These are phyloP conservation scores for Prototheca wickerhamii DNA, from an alignment of 163 green algal species.

Conservation along the genomic window DNA sequence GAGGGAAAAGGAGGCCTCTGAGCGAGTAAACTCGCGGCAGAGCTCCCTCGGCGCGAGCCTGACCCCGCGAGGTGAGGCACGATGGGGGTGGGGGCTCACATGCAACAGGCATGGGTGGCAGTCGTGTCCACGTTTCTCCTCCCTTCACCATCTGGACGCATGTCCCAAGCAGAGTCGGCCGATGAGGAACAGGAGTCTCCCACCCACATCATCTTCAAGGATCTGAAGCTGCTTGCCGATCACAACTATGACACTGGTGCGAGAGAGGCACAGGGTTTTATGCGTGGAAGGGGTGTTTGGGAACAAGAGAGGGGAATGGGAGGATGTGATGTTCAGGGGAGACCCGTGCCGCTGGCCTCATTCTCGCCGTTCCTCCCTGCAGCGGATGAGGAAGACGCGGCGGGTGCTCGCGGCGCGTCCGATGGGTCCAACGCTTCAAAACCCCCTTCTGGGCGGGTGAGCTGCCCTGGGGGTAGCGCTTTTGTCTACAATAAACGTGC, in stretches of 20 bases:
- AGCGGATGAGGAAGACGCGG: slow-evolving; percentile 7
- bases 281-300: not conserved
- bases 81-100: too few relatives aligned
- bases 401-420: not conserved
- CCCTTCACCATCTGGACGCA: not conserved
- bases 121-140: too few relatives aligned
- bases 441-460: too few relatives aligned
- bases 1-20: not conserved
- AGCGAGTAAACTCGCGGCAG: not conserved
- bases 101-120: too few relatives aligned
- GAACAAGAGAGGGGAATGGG: too few relatives aligned
- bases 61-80: not conserved
- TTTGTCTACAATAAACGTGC: too few relatives aligned
- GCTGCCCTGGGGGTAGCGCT: too few relatives aligned
- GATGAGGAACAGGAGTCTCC: slow-evolving; percentile 9
- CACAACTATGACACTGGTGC: slow-evolving; percentile 23
- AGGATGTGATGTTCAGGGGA: not conserved
- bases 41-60: too few relatives aligned
- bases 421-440: not conserved
- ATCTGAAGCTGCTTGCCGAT: slow-evolving; percentile 48
- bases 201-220: slow-evolving; percentile 45
- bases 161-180: not conserved
- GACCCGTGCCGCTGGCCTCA: not conserved
- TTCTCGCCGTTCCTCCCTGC: not conserved
- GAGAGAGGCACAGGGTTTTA: too few relatives aligned